A percentile compares a stretch with the other conserved stretches of the same genome.
Conservation (phyloP, 345 rosid species). For the Rhizophora mangle region DNA sequence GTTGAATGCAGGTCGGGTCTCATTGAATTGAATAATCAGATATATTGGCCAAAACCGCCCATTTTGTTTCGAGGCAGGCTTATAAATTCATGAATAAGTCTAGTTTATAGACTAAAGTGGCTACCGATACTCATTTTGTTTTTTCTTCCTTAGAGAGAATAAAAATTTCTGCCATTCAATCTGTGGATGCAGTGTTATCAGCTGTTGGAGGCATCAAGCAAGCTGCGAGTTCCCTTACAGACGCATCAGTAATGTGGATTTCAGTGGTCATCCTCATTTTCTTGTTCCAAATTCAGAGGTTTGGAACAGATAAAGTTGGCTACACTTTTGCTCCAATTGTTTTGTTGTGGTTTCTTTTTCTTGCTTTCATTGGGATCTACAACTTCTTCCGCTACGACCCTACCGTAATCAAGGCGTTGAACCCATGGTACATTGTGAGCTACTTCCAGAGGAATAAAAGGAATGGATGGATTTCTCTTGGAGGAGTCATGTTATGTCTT, state of each 20-base stretch:
- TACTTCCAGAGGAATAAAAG: conserved; percentile 44
- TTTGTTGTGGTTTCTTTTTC: conserved; percentile 36
- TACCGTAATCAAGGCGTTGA: conserved; percentile 33
- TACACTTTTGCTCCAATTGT: conserved; percentile 45
- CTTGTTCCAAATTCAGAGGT: conserved; percentile 43
- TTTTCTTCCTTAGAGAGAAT: too few relatives aligned
- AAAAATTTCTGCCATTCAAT: too few relatives aligned
- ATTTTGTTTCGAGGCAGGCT: too few relatives aligned
- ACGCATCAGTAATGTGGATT: conserved; percentile 31
- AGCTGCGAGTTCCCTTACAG: conserved; percentile 25
- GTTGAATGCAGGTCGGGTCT: too few relatives aligned
- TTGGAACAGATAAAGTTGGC: conserved; percentile 52
- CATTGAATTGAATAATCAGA: too few relatives aligned
- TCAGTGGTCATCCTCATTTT: conserved; percentile 37
- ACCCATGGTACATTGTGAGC: conserved; percentile 34
- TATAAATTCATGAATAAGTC: too few relatives aligned
- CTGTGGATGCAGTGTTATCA: conserved; percentile 34
- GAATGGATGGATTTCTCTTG: conserved; percentile 54
- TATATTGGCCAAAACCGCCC: too few relatives aligned
- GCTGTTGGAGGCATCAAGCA: conserved; percentile 45
- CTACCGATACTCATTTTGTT: too few relatives aligned
- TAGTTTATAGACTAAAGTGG: too few relatives aligned
- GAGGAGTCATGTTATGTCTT: conserved; percentile 35
- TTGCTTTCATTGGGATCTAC: conserved; percentile 38
- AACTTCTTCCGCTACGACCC: conserved; percentile 40